Percentiles rank a stretch among this genome's conserved stretches.
Evolutionary conservation across 2,329 filamentous ascomycete species (phyloP).

Genomic region (Exophiala lecanii-corni): DNA sequence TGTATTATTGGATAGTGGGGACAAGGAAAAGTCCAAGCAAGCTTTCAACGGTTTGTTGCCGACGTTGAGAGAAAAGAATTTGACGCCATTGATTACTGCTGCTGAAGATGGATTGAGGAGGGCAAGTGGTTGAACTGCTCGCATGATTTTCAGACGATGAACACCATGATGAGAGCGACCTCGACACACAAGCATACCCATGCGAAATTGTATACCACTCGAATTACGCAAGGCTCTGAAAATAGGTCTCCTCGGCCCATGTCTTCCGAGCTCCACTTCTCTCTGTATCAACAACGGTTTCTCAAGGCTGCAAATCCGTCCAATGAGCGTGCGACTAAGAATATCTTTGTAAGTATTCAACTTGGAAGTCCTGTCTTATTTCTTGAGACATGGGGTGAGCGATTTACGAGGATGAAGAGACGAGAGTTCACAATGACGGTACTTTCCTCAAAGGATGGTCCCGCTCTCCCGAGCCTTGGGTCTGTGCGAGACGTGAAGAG

Average conservation of each 20-base stretch:
- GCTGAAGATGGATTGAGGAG: conserved; percentile 24
- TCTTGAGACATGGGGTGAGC: background rate
- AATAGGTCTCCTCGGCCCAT: background rate
- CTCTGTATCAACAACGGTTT: too few species aligned
- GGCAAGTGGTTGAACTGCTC: conserved; percentile 6
- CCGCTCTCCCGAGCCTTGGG: background rate
- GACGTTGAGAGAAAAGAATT: conserved; percentile 20
- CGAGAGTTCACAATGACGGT: background rate
- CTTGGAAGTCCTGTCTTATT: too few species aligned
- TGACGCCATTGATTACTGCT: conserved; percentile 16
- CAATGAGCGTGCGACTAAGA: too few species aligned
- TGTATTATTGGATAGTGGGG: conserved; percentile 21
- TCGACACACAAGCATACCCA: too few species aligned
- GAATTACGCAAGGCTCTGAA: background rate
- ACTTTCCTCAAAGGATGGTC: background rate
- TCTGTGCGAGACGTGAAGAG: too few species aligned
- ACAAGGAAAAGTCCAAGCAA: conserved; percentile 21
- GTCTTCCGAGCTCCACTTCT: too few species aligned
- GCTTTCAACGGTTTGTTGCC: conserved; percentile 22
- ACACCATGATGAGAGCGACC: too few species aligned
- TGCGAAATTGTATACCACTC: too few species aligned
- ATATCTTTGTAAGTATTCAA: too few species aligned
- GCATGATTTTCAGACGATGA: too few species aligned
- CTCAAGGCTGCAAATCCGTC: too few species aligned
- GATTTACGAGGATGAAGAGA: background rate